These are phyloP conservation scores for Boletus rubescentipes DNA, from an alignment of 768 basidiomycete species.

Conservation along the genomic window DNA sequence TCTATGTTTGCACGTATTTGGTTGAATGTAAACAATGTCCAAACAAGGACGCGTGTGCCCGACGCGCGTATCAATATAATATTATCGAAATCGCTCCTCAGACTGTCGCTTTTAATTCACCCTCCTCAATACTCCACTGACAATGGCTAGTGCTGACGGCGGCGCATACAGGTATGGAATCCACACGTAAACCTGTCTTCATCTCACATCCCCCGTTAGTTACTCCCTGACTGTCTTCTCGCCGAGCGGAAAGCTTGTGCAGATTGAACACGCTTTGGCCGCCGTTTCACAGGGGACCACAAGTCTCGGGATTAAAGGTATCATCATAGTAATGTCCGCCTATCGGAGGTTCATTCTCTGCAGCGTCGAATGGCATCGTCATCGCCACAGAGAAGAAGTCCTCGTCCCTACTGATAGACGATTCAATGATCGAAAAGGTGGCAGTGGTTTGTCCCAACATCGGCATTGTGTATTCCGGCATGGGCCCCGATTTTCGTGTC, in stretches of 20 bases:
- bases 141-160: slow-evolving; percentile 80
- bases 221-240: slow-evolving; percentile 99
- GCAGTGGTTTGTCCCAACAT: slow-evolving; percentile 98
- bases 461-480: slow-evolving; percentile 98
- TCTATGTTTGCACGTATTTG: slow-evolving; percentile 21
- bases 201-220: slow-evolving; percentile 43
- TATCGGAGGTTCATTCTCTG: slow-evolving; percentile 14
- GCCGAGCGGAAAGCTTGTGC: slow-evolving; percentile 97
- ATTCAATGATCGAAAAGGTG: slow-evolving; percentile 97
- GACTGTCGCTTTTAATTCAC: slow-evolving; percentile 21
- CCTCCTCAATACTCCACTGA: slow-evolving; percentile 15
- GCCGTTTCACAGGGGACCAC: slow-evolving; percentile 95
- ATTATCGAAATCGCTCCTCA: slow-evolving; percentile 17
- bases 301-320: slow-evolving; percentile 98
- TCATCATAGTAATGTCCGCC: slow-evolving; percentile 29
- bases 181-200: slow-evolving; percentile 17
- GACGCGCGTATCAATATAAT: slow-evolving; percentile 25
- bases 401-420: slow-evolving; percentile 95
- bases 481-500: slow-evolving; percentile 98
- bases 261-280: slow-evolving; percentile 99
- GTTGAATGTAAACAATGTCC: slow-evolving; percentile 17
- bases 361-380: slow-evolving; percentile 98
- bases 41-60: slow-evolving; percentile 31
- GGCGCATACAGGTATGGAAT: slow-evolving; percentile 68
- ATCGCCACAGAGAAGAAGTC: slow-evolving; percentile 99